Evolutionary conservation across 1,284 basidiomycete species (phyloP).

Genomic region (Fomitopsis pinicola): DNA sequence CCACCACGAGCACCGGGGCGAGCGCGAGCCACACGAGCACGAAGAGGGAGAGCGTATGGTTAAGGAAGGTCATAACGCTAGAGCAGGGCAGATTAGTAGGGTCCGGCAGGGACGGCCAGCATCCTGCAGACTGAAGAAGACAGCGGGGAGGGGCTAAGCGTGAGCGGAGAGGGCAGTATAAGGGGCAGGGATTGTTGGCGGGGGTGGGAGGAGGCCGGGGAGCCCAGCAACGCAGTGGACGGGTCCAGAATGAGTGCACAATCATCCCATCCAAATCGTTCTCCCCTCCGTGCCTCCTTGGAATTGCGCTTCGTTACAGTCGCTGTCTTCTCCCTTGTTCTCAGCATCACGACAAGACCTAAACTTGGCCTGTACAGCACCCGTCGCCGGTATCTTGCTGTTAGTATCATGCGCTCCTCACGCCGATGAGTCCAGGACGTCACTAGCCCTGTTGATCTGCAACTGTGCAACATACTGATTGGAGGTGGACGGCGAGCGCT

Average conservation of each 20-base stretch:
- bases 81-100: slow-evolving; percentile 8
- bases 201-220: background rate
- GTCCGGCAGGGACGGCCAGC: slow-evolving; percentile 20
- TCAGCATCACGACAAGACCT: background rate
- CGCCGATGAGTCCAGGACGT: background rate
- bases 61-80: background rate
- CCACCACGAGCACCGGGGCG: slow-evolving; percentile 3
- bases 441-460: background rate
- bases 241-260: background rate
- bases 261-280: background rate
- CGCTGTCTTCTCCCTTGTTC: no score
- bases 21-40: slow-evolving; percentile 8
- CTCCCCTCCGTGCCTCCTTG: background rate
- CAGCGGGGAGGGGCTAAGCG: slow-evolving; percentile 6
- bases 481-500: background rate
- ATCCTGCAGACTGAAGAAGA: slow-evolving; percentile 15
- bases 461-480: no score
- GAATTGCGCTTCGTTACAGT: background rate
- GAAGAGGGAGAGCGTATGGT: background rate
- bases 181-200: background rate
- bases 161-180: slow-evolving; percentile 2
- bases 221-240: background rate
- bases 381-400: background rate
- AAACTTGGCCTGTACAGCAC: background rate
- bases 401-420: background rate